Evolutionary conservation across 352 stramenopile species (phyloP).

Genomic region (Globisporangium rhizosaccharum): DNA sequence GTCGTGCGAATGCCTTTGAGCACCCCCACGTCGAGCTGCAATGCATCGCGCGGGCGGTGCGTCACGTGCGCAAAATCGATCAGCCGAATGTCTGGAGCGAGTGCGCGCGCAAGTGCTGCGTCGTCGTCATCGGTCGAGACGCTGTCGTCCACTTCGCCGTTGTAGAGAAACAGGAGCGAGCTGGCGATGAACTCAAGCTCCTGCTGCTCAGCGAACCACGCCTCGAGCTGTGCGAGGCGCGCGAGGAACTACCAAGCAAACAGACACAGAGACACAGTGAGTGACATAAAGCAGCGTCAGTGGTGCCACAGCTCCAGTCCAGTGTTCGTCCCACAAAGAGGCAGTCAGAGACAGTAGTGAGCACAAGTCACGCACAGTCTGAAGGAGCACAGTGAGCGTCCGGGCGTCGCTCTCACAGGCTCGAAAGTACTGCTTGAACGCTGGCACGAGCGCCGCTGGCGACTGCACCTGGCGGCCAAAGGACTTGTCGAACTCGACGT

Average conservation of each 20-base stretch:
- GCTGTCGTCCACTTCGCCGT: conserved; percentile 35
- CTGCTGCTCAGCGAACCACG: conserved; percentile 79
- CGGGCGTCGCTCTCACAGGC: conserved; percentile 9
- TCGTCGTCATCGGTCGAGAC: conserved; percentile 21
- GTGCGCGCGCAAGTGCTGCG: neutral
- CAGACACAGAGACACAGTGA: neutral
- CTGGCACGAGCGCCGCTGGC: conserved; percentile 45
- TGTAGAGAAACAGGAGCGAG: conserved; percentile 94
- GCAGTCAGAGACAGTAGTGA: too few relatives aligned
- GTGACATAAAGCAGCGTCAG: too few relatives aligned
- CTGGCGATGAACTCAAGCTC: conserved; percentile 90
- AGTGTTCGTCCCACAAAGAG: too few relatives aligned
- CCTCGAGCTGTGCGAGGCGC: conserved; percentile 52
- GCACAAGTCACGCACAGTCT: conserved; percentile 23
- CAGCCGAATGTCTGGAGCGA: conserved; percentile 54
- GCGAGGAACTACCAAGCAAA: conserved; percentile 43
- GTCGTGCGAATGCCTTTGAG: conserved; percentile 47
- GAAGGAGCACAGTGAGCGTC: conserved; percentile 32
- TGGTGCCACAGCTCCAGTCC: too few relatives aligned
- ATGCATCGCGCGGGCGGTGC: conserved; percentile 8
- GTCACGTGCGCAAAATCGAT: conserved; percentile 84
- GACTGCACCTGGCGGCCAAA: conserved; percentile 69
- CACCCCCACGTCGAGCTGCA: conserved; percentile 50
- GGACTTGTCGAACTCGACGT: conserved; percentile 84
- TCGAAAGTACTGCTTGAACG: conserved; percentile 82